phyloP scores from a whole-genome alignment of 495 filamentous ascomycete genomes.

The Aspergillus homomorphus region DNA sequence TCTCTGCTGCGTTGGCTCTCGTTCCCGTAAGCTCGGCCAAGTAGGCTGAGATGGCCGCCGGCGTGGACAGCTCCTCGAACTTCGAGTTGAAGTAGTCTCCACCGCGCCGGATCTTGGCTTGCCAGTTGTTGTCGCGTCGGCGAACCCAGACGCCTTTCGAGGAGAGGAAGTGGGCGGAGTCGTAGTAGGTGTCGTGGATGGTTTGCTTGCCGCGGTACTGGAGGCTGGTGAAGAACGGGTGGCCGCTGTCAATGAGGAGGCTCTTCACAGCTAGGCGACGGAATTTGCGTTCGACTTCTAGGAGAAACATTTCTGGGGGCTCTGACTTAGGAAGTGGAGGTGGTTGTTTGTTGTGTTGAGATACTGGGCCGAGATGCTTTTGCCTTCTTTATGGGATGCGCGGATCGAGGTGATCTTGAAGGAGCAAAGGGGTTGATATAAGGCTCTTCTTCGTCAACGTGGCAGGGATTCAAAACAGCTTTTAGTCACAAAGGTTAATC shows the following conservation, averaged over 20 bases:
- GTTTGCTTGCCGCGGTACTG: slow-evolving; percentile 1
- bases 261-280: not conserved
- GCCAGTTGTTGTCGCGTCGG: slow-evolving; percentile 4
- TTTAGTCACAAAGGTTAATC: no score
- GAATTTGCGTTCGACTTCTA: slow-evolving; percentile 15
- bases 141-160: slow-evolving; percentile 7
- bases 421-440: no score
- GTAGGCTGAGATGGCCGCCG: not conserved
- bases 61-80: slow-evolving; percentile 5
- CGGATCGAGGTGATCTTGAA: no score
- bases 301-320: slow-evolving; percentile 1
- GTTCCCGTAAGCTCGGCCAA: not conserved
- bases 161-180: slow-evolving; percentile 2
- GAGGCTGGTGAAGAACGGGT: not conserved
- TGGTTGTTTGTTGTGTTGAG: no score
- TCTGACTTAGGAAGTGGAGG: no score
- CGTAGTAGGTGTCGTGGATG: slow-evolving; percentile 13
- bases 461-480: no score
- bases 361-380: no score
- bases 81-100: slow-evolving; percentile 12
- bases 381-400: no score
- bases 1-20: not conserved
- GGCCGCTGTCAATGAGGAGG: not conserved
- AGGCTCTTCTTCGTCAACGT: no score
- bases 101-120: slow-evolving; percentile 9